Conservation (phyloP, 345 rosid species). For the Capsella bursapastoris region DNA sequence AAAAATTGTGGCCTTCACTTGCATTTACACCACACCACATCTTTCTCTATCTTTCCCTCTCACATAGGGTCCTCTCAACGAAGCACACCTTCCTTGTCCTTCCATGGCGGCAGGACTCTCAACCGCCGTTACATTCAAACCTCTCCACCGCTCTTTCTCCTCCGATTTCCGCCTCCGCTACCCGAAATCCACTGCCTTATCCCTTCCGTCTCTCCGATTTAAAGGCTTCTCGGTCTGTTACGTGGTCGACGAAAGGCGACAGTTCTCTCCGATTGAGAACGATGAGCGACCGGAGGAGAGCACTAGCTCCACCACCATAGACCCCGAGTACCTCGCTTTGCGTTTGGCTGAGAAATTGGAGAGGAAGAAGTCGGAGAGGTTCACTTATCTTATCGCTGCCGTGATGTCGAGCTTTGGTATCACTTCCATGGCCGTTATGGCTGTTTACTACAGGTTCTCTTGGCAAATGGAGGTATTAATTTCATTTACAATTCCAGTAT, state of each 20-base stretch:
- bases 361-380: conserved; percentile 81
- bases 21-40: conserved; percentile 40
- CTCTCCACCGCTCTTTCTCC: conserved; percentile 46
- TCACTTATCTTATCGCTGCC: conserved; percentile 78
- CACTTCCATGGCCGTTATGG: conserved; percentile 78
- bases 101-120: conserved; percentile 75
- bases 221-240: conserved; percentile 56
- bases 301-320: conserved; percentile 23
- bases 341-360: conserved; percentile 58
- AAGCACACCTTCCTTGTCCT: conserved; percentile 23
- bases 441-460: conserved; percentile 83
- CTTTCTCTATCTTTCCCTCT: neutral
- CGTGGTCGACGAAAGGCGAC: conserved; percentile 63
- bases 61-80: neutral
- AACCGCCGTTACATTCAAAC: conserved; percentile 53
- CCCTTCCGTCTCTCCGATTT: conserved; percentile 38
- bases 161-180: conserved; percentile 31
- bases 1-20: conserved; percentile 48
- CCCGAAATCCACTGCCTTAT: conserved; percentile 46
- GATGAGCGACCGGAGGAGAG: conserved; percentile 26
- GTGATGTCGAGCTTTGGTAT: conserved; percentile 87
- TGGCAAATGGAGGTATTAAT: conserved; percentile 87
- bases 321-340: conserved; percentile 42
- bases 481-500: too few species aligned
- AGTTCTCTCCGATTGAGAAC: conserved; percentile 44